Evolutionary conservation across 371 early-diverging fungal genomes (phyloP), one percentile per base, ranked within the genome.

Genomic region (Astathelohania contejeani): DNA sequence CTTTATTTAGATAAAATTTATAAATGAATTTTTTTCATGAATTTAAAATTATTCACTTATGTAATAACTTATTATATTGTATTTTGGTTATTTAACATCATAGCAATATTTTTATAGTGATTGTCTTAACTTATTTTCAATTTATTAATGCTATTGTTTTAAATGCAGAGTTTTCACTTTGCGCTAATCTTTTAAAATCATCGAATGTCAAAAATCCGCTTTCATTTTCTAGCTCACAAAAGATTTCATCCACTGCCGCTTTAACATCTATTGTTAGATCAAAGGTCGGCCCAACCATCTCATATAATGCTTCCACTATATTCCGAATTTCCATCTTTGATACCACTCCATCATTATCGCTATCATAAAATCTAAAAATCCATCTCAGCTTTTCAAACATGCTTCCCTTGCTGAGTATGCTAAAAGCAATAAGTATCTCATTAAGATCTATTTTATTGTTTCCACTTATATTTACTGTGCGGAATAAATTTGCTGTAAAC

Each of bases 351-450:
- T 70, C 67, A 19, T 51, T 57, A 47, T 70, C 67, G 20, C 25
- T 49, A 49, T 70, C 71, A 60, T 70, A 70, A 29, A 70, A 67
- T 46, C 71, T 55, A 47, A 64, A 70, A 4, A 70, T 60, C 71
- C 71, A 70, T 37, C 65, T 37, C 3, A 67, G 19, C 39, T 64
- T 70, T 37, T 70, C 71, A 46, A 64, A 58, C 20, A 26, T 46
- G 23, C 55, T 53, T 10, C 71, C 71, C 49, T 67, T 67, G 1
- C 29, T 46, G 29, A 70, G 25, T 37, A 67, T 67, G n/a, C 59
- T 58, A 37, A 64, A 66, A 26, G 67, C 67, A 27, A 70, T 67
- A 29, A 70, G 40, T 12, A 70, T 29, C 37, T 70, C 71, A 49
- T 66, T 42, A 46, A 67, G 67, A 27, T 67, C 66, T 16, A 67